Percentiles rank a stretch among this genome's conserved stretches.
These are phyloP conservation scores for Penicillium riverlandense DNA, from an alignment of 495 filamentous ascomycete genomes.

Conservation along the genomic window DNA sequence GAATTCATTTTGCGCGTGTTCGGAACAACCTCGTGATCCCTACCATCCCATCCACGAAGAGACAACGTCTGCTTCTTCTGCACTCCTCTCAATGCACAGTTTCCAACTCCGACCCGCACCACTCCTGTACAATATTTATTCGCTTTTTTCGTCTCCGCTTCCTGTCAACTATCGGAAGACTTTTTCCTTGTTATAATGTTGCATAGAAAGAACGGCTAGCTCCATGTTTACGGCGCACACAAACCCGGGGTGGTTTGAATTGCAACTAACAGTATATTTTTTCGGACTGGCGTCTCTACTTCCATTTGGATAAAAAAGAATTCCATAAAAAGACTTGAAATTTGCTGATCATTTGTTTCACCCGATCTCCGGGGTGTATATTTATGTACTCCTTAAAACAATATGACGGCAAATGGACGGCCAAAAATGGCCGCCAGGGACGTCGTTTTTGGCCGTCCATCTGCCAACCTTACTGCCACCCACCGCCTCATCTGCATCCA, in stretches of 20 bases:
- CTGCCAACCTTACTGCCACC: no score
- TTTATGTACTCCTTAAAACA: no score
- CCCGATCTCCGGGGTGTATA: no score
- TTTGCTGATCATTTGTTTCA: no score
- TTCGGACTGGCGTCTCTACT: no score
- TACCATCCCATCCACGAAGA: background rate
- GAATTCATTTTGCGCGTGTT: conserved; percentile 60
- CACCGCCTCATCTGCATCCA: no score
- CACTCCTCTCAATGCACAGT: background rate
- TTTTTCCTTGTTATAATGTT: background rate
- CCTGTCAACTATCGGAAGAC: background rate
- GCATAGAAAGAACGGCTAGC: conserved; percentile 4
- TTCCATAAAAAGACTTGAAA: no score
- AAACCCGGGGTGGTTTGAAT: background rate
- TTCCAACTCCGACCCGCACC: background rate
- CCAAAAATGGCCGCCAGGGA: no score
- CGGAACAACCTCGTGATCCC: conserved; percentile 14
- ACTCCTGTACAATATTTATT: conserved; percentile 8
- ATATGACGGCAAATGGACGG: no score
- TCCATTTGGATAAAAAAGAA: no score
- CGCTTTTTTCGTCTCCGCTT: background rate
- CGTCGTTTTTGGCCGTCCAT: no score
- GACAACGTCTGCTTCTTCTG: background rate
- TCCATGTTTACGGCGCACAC: conserved; percentile 7
- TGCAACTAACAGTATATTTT: no score